These are phyloP conservation scores for Podospora conica DNA, from an alignment of 495 filamentous ascomycete species.

Conservation along the genomic window DNA sequence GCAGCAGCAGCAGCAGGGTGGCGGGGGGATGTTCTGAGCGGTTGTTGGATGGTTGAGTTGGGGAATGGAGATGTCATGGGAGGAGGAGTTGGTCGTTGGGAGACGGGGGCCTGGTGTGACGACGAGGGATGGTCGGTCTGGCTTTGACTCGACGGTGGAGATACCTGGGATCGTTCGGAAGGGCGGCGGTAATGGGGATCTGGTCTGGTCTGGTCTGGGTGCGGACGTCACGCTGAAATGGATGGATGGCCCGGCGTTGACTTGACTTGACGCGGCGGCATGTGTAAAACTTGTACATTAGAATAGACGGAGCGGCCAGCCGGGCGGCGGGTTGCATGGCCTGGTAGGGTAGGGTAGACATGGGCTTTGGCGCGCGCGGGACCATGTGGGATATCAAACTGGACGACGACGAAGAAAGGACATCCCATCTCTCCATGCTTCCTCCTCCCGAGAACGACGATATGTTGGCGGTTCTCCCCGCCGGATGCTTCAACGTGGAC, in stretches of 20 bases:
- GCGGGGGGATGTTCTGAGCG: slow-evolving; percentile 17
- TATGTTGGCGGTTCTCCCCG: too few relatives aligned
- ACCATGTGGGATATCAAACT: background rate
- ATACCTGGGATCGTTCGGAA: background rate
- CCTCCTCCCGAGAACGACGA: too few relatives aligned
- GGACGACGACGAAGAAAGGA: background rate
- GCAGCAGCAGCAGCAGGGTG: slow-evolving; percentile 36
- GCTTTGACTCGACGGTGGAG: background rate
- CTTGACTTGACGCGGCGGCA: too few relatives aligned
- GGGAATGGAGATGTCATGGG: too few relatives aligned
- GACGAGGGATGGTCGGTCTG: background rate
- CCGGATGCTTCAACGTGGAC: too few relatives aligned
- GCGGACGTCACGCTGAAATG: too few relatives aligned
- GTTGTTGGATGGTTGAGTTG: too few relatives aligned
- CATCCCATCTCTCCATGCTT: background rate
- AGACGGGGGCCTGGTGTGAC: too few relatives aligned
- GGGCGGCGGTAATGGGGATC: background rate
- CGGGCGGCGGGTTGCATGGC: background rate
- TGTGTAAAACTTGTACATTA: background rate
- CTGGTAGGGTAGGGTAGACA: background rate
- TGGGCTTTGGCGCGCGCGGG: background rate
- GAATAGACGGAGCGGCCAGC: background rate
- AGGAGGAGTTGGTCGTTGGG: background rate
- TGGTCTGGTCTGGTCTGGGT: background rate
- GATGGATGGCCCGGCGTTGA: too few relatives aligned